Evolutionary conservation across 2,329 filamentous ascomycete genomes (phyloP), one percentile per base, ranked within the genome.

Genomic region (Exophiala viscosa): DNA sequence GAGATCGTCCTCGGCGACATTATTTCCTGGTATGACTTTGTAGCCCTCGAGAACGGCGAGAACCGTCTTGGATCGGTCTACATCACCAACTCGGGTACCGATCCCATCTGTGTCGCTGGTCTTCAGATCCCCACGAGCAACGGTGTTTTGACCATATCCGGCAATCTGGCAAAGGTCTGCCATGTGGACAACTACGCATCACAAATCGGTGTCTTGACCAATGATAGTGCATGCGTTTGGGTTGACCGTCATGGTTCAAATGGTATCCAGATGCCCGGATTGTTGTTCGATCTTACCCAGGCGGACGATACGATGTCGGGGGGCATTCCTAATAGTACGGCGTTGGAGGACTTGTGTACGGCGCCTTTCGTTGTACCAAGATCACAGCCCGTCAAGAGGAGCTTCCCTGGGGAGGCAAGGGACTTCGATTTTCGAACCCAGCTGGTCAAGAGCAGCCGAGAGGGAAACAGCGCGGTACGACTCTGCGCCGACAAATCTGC

Each of bases 101-200:
- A 15, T n/a, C 32, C 44, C 31, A 17, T 46, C 13, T 46, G 44
- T 13, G 35, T 46, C 7, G 44, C 44, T 9, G 44, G 44, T 14
- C 14, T 46, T 11, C 28, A 8, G 23, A 2, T 46, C 9, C 33
- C 44, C 5, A 18, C 28, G 9, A 31, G 31, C 23, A 33, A 36
- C 14, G 44, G 44, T 9, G 14, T 20, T 5, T 34, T 46, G 28
- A 46, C 44, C 33, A 34, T 46, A 33, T 34, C 44, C 10, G 44
- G 44, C 32, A 36, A 46, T 18, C 31, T 46, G 44, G 44, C 31
- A 18, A 36, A 33, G 9, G 14, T 46, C 32, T 46, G 44, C 34
- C 17, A 33, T 28, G 44, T 33, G 10, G 44, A 46, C 20, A 15
- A 34, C 31, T 46, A 46, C 10, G 44, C 33, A 14, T 46, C 44